Base-by-base conservation (phyloP, 78 protist genomes). In the Pelomyxa schiedti region DNA sequence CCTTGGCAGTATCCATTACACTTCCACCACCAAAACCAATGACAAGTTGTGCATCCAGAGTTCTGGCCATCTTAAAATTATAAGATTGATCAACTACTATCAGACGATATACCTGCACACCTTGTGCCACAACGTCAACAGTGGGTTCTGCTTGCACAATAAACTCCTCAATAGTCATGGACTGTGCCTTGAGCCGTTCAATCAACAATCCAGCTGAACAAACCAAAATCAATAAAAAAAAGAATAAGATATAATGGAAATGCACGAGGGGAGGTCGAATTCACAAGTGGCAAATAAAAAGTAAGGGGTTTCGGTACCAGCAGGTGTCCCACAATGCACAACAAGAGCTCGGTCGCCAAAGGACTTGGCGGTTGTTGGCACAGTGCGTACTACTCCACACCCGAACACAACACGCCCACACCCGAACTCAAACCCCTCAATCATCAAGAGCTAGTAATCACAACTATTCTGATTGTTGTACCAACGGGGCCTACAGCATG, bases 21-120 rank as follows among this genome's bases (percentile, higher is more conserved):
- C 65, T 24, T 4, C 83, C 83, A 7, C 83, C 83, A 28, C 83
- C 83, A 16, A 79, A 4, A n/a, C 63, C 79, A 9, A 79, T 41
- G 36, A 79, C 83, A 22, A 63, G 39, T 38, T 73, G 74, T 3
- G 71, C 68, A 39, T 65, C 3, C 16, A 16, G 16, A 40, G 3
- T 78, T 38, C 26, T 4, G 35, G 81, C 83, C 32, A 47, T 47
- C 58, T 47, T n/a, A n/a, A n/a, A n/a, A 16, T 16, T 16, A 24
- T 47, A 16, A 16, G 16, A 16, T 16, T 47, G 58, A 47, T 16
- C 58, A 47, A 16, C 16, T 16, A 16, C 32, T 47, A 16, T 24
- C 58, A 47, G 58, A 47, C 16, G 58, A 47, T 16, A 16, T 47
- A 16, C 16, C 58, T 24, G 32, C 32, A 16, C 58, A 16, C 32